Evolutionary conservation across 2,329 filamentous ascomycete genomes (phyloP).

Genomic region (Fonsecaea multimorphosa): DNA sequence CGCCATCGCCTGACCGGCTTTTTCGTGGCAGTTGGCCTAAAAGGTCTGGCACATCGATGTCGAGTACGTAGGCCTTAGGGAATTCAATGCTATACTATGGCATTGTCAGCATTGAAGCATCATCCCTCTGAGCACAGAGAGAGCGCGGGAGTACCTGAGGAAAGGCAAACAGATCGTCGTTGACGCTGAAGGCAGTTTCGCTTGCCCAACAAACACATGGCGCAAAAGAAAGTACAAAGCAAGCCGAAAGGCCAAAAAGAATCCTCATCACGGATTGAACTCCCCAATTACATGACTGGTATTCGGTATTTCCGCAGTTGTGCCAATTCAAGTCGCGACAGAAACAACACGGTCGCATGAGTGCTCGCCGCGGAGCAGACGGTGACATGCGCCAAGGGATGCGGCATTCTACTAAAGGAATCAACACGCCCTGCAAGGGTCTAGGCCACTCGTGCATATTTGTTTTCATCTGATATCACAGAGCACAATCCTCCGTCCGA

Average conservation of each 20-base stretch:
- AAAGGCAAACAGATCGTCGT: conserved; percentile 85
- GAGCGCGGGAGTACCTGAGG: conserved; percentile 69
- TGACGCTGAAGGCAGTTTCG: conserved; percentile 76
- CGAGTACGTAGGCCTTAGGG: conserved; percentile 64
- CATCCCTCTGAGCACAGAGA: not conserved
- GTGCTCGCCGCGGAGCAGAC: not conserved
- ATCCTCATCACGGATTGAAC: not conserved
- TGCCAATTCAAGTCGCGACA: not conserved
- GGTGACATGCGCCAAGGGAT: conserved; percentile 3
- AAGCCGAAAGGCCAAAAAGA: not conserved
- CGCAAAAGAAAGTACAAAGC: not conserved
- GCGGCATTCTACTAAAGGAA: conserved; percentile 2
- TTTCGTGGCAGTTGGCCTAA: conserved; percentile 17
- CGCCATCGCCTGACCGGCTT: not conserved
- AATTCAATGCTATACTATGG: conserved; percentile 81
- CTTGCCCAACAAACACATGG: conserved; percentile 46
- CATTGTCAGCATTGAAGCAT: conserved; percentile 16
- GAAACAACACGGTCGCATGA: conserved; percentile 3
- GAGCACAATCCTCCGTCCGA: not conserved
- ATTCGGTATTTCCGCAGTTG: not conserved
- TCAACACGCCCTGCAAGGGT: not conserved
- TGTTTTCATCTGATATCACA: conserved; percentile 7
- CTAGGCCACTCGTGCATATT: not conserved
- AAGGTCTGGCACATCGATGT: conserved; percentile 30
- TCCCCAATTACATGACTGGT: not conserved